Percentiles rank a stretch among this genome's conserved stretches.
phyloP scores from a whole-genome alignment of 495 filamentous ascomycete species.

The Annulohypoxylon moriforme region DNA sequence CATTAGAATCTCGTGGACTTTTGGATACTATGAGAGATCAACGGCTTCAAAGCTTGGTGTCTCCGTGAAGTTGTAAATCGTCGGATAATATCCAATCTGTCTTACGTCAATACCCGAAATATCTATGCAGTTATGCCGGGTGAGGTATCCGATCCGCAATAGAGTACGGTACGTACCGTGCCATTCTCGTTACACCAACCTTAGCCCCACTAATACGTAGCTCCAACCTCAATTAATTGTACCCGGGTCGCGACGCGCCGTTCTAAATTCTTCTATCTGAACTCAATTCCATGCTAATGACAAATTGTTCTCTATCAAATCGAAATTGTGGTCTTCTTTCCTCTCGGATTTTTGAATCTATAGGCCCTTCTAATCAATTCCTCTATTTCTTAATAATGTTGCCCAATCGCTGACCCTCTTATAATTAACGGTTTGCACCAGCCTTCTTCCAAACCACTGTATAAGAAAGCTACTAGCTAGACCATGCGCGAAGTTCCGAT shows the following conservation, averaged over 20 bases:
- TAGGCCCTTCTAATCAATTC: constrained; percentile 43
- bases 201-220: constrained; percentile 4
- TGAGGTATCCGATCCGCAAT: not conserved
- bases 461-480: not conserved
- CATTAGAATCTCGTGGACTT: not conserved
- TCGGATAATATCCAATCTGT: not conserved
- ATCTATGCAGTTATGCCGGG: not conserved
- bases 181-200: not conserved
- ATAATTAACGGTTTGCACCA: constrained; percentile 5
- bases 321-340: not conserved
- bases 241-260: constrained; percentile 9
- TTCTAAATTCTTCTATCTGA: not conserved
- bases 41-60: not conserved
- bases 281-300: not conserved
- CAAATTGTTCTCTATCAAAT: not conserved
- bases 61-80: not conserved
- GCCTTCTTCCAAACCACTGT: not conserved
- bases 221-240: constrained; percentile 1
- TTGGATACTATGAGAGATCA: not conserved
- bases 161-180: not conserved
- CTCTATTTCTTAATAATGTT: constrained; percentile 31
- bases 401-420: not conserved
- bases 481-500: constrained; percentile 20
- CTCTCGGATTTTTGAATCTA: not conserved
- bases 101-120: not conserved